phyloP scores from a whole-genome alignment of 2,329 filamentous ascomycete genomes.

The Arthrobotrys entomopaga region DNA sequence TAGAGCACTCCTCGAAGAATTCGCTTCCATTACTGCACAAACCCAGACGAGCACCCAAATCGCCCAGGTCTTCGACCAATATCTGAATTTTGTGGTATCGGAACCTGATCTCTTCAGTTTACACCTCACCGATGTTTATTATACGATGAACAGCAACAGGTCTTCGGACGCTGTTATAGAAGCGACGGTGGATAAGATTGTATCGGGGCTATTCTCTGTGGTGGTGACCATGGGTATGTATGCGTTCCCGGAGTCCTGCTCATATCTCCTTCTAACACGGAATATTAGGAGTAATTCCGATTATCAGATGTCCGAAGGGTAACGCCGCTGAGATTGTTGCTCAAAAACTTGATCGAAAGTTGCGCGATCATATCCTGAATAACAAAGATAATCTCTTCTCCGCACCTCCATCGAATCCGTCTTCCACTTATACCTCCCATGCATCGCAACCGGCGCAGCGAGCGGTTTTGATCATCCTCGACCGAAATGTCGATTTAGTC shows the following conservation, averaged over 20 bases:
- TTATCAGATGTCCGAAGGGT: conserved; percentile 92
- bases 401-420: conserved; percentile 60
- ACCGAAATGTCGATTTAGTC: conserved; percentile 93
- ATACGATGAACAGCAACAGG: conserved; percentile 92
- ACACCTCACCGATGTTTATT: conserved; percentile 91
- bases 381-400: conserved; percentile 93
- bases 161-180: conserved; percentile 92
- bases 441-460: conserved; percentile 74
- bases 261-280: conserved; percentile 21
- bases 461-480: conserved; percentile 90
- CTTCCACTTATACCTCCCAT: conserved; percentile 68
- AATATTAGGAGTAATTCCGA: conserved; percentile 81
- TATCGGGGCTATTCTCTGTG: conserved; percentile 96
- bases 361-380: conserved; percentile 95
- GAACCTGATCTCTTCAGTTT: conserved; percentile 96
- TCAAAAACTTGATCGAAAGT: conserved; percentile 91
- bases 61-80: conserved; percentile 93
- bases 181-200: conserved; percentile 85
- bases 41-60: conserved; percentile 88
- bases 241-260: not conserved
- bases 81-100: conserved; percentile 95
- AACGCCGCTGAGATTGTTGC: conserved; percentile 94
- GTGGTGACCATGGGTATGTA: conserved; percentile 91
- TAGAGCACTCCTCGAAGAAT: conserved; percentile 89
- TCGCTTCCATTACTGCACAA: conserved; percentile 85